Percentiles rank a stretch among this genome's conserved stretches.
Conservation (phyloP, 306 rosid species). For the Castanopsis chinensis region DNA sequence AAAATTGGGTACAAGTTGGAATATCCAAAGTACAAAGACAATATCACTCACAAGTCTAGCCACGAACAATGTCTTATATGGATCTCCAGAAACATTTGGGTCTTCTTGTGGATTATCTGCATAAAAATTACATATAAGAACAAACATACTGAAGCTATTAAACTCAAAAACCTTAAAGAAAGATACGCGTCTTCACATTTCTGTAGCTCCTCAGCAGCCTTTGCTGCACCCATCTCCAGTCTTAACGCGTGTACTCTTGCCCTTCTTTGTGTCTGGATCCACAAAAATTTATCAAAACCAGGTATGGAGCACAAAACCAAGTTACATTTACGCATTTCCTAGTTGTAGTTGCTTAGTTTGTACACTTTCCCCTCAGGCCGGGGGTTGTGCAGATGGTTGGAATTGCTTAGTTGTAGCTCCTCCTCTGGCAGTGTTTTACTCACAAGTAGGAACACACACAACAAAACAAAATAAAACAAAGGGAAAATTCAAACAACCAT, state of each 20-base stretch:
- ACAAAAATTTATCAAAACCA: constrained; percentile 23
- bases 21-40: neutral
- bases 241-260: constrained; percentile 82
- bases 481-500: neutral
- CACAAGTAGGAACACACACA: neutral
- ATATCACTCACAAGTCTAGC: constrained; percentile 79
- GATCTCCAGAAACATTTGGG: constrained; percentile 86
- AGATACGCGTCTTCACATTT: constrained; percentile 57
- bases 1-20: neutral
- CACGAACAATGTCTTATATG: constrained; percentile 91
- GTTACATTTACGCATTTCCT: neutral
- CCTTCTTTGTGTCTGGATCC: constrained; percentile 62
- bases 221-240: constrained; percentile 85
- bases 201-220: constrained; percentile 90
- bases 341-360: neutral
- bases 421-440: neutral
- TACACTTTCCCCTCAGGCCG: neutral
- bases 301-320: neutral
- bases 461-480: neutral
- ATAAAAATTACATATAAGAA: constrained; percentile 22
- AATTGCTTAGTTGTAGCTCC: neutral
- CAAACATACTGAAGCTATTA: neutral
- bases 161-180: neutral
- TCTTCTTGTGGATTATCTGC: constrained; percentile 86
- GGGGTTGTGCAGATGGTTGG: neutral